Base-by-base conservation (phyloP, 371 early-diverging fungal species). In the Rhizopus microsporus region DNA sequence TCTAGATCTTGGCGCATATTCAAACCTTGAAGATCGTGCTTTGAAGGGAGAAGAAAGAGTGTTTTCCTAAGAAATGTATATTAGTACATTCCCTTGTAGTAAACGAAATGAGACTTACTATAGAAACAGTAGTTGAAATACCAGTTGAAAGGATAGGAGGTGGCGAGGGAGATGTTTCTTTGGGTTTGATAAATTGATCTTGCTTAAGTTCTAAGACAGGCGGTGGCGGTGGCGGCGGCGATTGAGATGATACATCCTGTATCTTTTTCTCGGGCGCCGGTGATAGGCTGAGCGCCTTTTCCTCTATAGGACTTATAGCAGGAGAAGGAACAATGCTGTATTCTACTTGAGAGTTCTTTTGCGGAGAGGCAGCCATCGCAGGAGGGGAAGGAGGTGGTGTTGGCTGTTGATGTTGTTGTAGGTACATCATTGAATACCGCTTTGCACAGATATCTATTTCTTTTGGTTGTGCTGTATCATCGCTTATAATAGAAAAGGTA, bases 1-100 rank as follows among this genome's bases (percentile, higher is more conserved):
- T 46, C 74, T 54, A 2, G 77, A 69, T 38, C 77, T 55, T 16
- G 77, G 72, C 12, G 50, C 57, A 57, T 69, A 72, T 12, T 72
- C 70, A 33, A 67, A 67, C 32, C 69, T 52, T n/a, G 53, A 51
- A 7, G 54, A 54, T 43, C 55, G 42, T 23, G 40, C 49, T 40
- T 49, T 42, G 47, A 35, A 7, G 47, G 9, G 31, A 32, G 16
- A 7, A 17, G 10, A 29, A 46, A 30, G 16, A 47, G 39, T 13
- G 15, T 15, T 34, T 23, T 23, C 23, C 23, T 23, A 23, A 23
- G 23, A 23, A 23, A 23, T 23, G 23, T 23, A 23, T 23, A 23
- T 23, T 23, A 23, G 23, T 2, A 23, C 23, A 23, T 23, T 23
- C 23, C 23, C 0, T 23, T 23, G 23, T 23, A 23, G 23, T 23